Percentiles rank a stretch among this genome's conserved stretches.
These are phyloP conservation scores for Pyrus communis DNA, from an alignment of 306 rosid species.

Conservation along the genomic window DNA sequence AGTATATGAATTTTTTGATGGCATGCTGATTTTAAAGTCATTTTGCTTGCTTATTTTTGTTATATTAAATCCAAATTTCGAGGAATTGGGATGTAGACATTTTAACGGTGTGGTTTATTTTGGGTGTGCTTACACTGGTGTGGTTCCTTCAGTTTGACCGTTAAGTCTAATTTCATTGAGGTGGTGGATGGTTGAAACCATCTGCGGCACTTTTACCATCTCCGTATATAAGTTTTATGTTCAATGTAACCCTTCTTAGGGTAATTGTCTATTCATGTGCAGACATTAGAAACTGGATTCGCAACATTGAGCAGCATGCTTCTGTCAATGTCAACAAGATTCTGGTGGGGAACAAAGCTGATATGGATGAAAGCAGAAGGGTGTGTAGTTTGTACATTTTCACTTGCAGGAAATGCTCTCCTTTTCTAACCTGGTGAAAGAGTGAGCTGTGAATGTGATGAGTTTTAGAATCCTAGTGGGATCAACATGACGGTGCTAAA, in stretches of 20 bases:
- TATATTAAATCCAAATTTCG: not conserved
- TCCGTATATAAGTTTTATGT: not conserved
- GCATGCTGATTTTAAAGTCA: not conserved
- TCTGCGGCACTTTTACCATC: not conserved
- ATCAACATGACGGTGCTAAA: not conserved
- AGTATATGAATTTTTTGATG: slow-evolving; percentile 12
- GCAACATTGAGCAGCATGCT: slow-evolving; percentile 81
- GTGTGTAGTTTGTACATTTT: slow-evolving; percentile 22
- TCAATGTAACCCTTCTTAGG: slow-evolving; percentile 8
- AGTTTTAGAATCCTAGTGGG: not conserved
- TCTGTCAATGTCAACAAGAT: slow-evolving; percentile 77
- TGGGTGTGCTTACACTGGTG: not conserved
- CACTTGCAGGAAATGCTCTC: slow-evolving; percentile 9
- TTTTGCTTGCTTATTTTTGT: not conserved
- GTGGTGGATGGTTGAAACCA: not conserved
- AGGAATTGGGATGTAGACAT: not conserved
- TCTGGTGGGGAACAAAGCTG: slow-evolving; percentile 83
- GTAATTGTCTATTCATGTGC: slow-evolving; percentile 17
- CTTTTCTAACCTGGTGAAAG: not conserved
- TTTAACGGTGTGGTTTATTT: not conserved
- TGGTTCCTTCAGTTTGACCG: not conserved
- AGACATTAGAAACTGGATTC: slow-evolving; percentile 87
- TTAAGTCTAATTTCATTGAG: not conserved
- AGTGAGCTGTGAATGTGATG: not conserved
- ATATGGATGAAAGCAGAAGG: slow-evolving; percentile 86